Percentiles rank a stretch among this genome's conserved stretches.
phyloP scores from a whole-genome alignment of 2,329 filamentous ascomycete genomes.

The Colletotrichum sansevieriae region DNA sequence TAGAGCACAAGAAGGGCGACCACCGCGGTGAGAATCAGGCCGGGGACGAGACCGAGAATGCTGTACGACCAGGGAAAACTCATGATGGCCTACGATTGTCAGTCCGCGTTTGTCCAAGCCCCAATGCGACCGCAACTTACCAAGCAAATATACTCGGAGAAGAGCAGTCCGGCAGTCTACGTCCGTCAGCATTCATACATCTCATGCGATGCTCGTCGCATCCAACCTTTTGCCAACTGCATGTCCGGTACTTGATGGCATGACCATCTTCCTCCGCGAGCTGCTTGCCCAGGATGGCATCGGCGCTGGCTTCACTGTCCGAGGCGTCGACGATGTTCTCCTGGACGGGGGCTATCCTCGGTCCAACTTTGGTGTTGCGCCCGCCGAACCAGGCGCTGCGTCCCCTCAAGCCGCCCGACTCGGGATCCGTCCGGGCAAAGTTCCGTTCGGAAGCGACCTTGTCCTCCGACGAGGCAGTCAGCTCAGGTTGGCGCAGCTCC shows the following conservation, averaged over 20 bases:
- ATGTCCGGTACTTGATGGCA: constrained; percentile 91
- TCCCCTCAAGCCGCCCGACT: constrained; percentile 34
- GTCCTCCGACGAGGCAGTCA: neutral
- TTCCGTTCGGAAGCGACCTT: constrained; percentile 17
- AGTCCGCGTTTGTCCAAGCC: constrained; percentile 34
- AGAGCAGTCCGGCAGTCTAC: constrained; percentile 84
- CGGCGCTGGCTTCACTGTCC: constrained; percentile 60
- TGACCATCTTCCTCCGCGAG: constrained; percentile 81
- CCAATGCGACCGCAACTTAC: constrained; percentile 26
- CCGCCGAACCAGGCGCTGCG: constrained; percentile 52
- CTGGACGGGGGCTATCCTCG: constrained; percentile 64
- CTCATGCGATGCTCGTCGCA: neutral
- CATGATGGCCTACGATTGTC: constrained; percentile 75
- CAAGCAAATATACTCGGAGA: constrained; percentile 87
- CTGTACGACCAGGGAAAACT: constrained; percentile 96
- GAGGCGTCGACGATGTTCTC: constrained; percentile 50
- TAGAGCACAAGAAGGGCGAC: constrained; percentile 86
- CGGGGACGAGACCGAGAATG: constrained; percentile 84
- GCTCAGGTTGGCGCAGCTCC: constrained; percentile 19
- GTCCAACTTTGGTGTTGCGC: constrained; percentile 58
- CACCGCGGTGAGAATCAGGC: constrained; percentile 83
- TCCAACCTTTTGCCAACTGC: constrained; percentile 83
- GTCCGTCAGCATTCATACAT: neutral
- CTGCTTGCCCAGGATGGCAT: constrained; percentile 71
- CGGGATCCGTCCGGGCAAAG: constrained; percentile 21